Evolutionary conservation across 2,329 filamentous ascomycete species (phyloP), one percentile per base, ranked within the genome.

Genomic region (Phyllosticta citriasiana): DNA sequence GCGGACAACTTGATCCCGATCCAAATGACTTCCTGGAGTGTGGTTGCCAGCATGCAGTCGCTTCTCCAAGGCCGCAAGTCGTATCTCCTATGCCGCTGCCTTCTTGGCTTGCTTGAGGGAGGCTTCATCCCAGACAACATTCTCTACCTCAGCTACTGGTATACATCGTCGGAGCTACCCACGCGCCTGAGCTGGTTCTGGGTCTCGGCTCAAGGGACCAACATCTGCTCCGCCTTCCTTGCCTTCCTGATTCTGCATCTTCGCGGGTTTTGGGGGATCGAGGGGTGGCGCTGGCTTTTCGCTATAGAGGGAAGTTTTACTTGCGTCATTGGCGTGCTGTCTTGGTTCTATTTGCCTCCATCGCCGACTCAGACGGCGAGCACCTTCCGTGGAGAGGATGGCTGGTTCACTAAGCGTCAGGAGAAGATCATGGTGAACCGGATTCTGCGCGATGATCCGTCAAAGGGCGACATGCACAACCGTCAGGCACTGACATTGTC

Each of bases 101-200:
- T 80, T 0, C 67, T 80, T 0, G 77, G 78, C 0, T 64, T 78
- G 16, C 73, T 79, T 27, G 77, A 77, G 64, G 78, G 72, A 7
- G 77, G 76, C 0, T 87, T 87, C 64, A 86, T 87, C 57, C 83
- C 84, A 0, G 83, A 85, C 63, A 83, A 83, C 24, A 81, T 88
- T 14, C 75, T 88, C 0, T 91, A 87, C 72, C 77, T 90, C 4
- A 86, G 83, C 3, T 91, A 91, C 71, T 92, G 87, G 73, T 92
- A 91, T 74, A 91, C 84, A 54, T 83, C 83, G 0, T 79, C 79
- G 58, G 88, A 91, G 69, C 76, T 92, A 0, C 86, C 88, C 0
- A 80, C 82, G 10, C 81, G 88, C 1, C 74, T 91, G 19, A 83
- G 83, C 65, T 83, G 79, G 67, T 91, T 91, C 74, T 91, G 88